phyloP scores from a whole-genome alignment of 495 filamentous ascomycete species.

The Xylaria sp. region DNA sequence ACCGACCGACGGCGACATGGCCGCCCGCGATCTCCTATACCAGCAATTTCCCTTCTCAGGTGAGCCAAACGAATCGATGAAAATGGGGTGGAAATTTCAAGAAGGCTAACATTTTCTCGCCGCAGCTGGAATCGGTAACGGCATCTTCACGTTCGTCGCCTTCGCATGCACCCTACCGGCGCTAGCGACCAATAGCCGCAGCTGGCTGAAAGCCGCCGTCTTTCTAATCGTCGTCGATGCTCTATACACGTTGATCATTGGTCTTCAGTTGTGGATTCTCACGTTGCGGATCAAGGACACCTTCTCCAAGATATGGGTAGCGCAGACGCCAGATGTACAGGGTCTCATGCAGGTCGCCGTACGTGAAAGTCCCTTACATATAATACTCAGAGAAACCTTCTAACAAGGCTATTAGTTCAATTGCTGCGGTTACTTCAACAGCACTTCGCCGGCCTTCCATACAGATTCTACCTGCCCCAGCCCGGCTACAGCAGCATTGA shows the following conservation, averaged over 20 bases:
- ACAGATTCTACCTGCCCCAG: conserved; percentile 66
- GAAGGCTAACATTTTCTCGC: conserved; percentile 36
- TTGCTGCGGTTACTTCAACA: conserved; percentile 78
- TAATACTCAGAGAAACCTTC: conserved; percentile 5
- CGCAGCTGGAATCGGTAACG: conserved; percentile 69
- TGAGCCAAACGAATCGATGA: conserved; percentile 39
- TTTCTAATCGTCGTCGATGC: conserved; percentile 66
- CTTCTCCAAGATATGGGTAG: conserved; percentile 61
- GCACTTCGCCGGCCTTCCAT: conserved; percentile 67
- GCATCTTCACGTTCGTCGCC: conserved; percentile 64
- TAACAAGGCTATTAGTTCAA: conserved; percentile 60
- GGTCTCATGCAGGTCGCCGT: conserved; percentile 71
- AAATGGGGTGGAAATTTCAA: background rate
- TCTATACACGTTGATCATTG: conserved; percentile 68
- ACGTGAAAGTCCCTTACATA: conserved; percentile 33
- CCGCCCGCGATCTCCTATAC: conserved; percentile 69
- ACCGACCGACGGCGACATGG: conserved; percentile 58
- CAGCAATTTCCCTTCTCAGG: conserved; percentile 65
- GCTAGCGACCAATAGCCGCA: conserved; percentile 61
- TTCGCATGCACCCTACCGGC: conserved; percentile 65
- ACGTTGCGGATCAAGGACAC: conserved; percentile 68
- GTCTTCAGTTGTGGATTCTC: conserved; percentile 71
- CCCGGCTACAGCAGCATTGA: conserved; percentile 67
- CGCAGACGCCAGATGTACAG: conserved; percentile 59
- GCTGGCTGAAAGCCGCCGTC: conserved; percentile 65